Evolutionary conservation across 2,329 filamentous ascomycete species (phyloP).

Genomic region (Microdochium bolleyi): DNA sequence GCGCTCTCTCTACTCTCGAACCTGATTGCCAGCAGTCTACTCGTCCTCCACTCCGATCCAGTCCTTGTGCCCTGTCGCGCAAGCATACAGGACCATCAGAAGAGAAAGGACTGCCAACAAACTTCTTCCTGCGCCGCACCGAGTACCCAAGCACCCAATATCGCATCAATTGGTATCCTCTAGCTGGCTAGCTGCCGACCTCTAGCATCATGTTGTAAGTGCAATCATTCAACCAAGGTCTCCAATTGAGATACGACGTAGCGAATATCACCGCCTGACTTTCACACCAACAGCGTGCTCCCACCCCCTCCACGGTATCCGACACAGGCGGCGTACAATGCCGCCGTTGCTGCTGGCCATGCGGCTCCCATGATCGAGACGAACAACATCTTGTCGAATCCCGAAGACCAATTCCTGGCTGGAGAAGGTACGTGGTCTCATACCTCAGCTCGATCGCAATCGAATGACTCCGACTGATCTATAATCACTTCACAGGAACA

Average conservation of each 20-base stretch:
- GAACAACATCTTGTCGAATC: conserved; percentile 79
- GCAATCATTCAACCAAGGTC: background rate
- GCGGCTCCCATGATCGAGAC: conserved; percentile 79
- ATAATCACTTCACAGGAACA: conserved; percentile 49
- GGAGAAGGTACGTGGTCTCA: conserved; percentile 63
- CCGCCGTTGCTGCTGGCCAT: conserved; percentile 59
- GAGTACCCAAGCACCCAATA: background rate
- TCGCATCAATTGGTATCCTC: background rate
- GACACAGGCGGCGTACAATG: conserved; percentile 63
- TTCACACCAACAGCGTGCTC: conserved; percentile 56
- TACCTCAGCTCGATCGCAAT: conserved; percentile 11
- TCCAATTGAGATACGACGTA: background rate
- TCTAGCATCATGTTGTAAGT: background rate
- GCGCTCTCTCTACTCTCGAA: no score
- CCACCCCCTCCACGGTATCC: conserved; percentile 84
- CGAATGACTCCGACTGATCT: background rate
- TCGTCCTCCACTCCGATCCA: no score
- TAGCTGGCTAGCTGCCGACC: background rate
- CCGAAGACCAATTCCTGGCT: conserved; percentile 83
- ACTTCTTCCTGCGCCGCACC: background rate
- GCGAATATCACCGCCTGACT: background rate
- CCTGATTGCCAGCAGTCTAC: no score
- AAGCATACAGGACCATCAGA: no score
- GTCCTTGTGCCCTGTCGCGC: no score
- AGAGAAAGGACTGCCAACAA: no score